Evolutionary conservation across 192 early-diverging fungal genomes (phyloP), one percentile per base, ranked within the genome.

Genomic region (Kappamyces sp.): DNA sequence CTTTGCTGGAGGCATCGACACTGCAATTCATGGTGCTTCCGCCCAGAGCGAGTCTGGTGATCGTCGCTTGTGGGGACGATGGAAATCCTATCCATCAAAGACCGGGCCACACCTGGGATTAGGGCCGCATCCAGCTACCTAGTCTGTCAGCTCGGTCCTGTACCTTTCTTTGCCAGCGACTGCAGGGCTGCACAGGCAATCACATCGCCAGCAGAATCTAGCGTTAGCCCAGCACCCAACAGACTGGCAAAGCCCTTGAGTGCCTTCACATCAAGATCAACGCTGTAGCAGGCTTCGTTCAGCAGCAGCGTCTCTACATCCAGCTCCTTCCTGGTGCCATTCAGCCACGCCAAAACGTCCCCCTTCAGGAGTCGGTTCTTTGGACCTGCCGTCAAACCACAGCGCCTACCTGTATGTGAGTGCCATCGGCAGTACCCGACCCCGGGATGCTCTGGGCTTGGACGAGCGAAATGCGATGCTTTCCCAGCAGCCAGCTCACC

Each of bases 311-410:
- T 55, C 38, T 30, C 9, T 43, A 5, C 4, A 9, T 15, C 48
- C 48, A 55, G 14, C 42, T 55, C 22, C 22, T 22, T 22, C 22
- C 0, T 22, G 22, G 22, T 22, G 22, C 22, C 22, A 22, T 55
- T 49, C 8, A 62, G 41, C 22, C 29, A 62, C 3, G 61, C 61
- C 7, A 62, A 15, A 6, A 62, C 52, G 31, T 62, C 61, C 9
- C 61, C 61, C 51, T 62, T 62, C 61, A 62, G 51, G 33, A 62
- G 15, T 60, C 59, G 4, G 39, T 62, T 62, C 59, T 62, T 62
- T 62, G 61, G 61, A 35, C 61, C 61, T 63, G 7, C 8, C 46
- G 11, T 22, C 53, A 60, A 31, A 59, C n/a, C 34, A 22, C 22
- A 22, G 22, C 22, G 22, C 22, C 12, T 9, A 51, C 49, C 12